Evolutionary conservation across 306 rosid genomes (phyloP), one percentile per base, ranked within the genome.

Genomic region (Luffa aegyptiaca): DNA sequence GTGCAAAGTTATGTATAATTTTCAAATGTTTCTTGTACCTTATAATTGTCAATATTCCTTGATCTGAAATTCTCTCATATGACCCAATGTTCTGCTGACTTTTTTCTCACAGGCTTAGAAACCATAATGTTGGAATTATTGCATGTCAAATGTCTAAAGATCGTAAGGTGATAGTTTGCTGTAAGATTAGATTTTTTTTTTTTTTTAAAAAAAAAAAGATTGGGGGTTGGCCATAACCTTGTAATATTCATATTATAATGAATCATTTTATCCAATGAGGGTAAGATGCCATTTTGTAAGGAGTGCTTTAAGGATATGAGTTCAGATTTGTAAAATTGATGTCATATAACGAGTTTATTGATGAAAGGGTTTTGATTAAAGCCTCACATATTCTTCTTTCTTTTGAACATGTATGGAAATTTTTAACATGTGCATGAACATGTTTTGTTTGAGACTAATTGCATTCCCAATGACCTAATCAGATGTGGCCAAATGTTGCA

Each of bases 161-260:
- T 75, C 5, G 48, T 52, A 59, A 75, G 63, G 44, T 52, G 48
- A 36, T 75, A 52, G 63, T 74, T 18, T 75, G 63, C 17, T 75
- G 79, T 55, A 8, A 65, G 80, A 87, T 86, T 82, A 75, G 78
- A 35, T 13, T 48, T 51, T 17, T 41, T 68, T 68, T 41, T n/a
- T 52, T 26, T 1, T 7, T 21, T 10, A 33, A 44, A 56, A 33
- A 11, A 33, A 44, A 56, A 33, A 11, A 61, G 5, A 73, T 48
- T 49, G 16, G 14, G 77, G 61, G 74, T 12, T 44, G 61, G 44
- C 13, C 39, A 46, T 13, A 49, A 51, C 77, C 57, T 73, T 73
- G 61, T 73, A 48, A 73, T 14, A 49, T 14, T 35, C 62, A 35
- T 52, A 10, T 52, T 49, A 49, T 49, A 33, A 48, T 31, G 78